Percentiles rank a stretch among this genome's conserved stretches.
Conservation (phyloP, 2,329 filamentous ascomycete genomes). For the Calonectria hawksworthii region DNA sequence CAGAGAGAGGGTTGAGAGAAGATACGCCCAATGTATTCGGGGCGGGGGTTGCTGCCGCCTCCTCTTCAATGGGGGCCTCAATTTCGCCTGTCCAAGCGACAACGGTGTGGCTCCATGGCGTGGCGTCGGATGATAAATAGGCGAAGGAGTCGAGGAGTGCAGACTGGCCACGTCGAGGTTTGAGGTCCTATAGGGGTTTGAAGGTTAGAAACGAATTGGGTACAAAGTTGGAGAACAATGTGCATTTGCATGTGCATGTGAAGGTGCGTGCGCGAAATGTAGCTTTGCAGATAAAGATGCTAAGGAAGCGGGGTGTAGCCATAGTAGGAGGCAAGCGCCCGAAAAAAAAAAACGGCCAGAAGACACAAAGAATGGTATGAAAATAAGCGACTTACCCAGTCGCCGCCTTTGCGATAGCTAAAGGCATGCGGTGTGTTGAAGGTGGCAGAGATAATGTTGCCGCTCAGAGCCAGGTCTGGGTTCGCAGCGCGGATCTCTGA, state of each 20-base stretch:
- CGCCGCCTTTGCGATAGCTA: conserved; percentile 69
- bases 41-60: conserved; percentile 60
- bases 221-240: conserved; percentile 11
- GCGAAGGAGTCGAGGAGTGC: conserved; percentile 93
- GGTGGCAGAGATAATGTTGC: conserved; percentile 76
- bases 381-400: conserved; percentile 67
- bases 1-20: conserved; percentile 80
- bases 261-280: conserved; percentile 23
- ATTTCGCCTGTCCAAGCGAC: conserved; percentile 97
- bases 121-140: conserved; percentile 85
- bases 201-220: conserved; percentile 10
- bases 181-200: conserved; percentile 71
- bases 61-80: conserved; percentile 62
- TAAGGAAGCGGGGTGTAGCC: conserved; percentile 30
- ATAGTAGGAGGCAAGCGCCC: conserved; percentile 3
- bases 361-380: conserved; percentile 17
- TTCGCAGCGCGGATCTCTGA: conserved; percentile 69
- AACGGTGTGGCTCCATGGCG: conserved; percentile 91
- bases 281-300: conserved; percentile 23
- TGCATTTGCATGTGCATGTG: conserved; percentile 23
- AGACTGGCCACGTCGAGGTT: conserved; percentile 86
- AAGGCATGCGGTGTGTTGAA: conserved; percentile 74
- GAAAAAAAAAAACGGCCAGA: background rate
- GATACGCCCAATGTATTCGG: conserved; percentile 62
- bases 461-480: conserved; percentile 70